Percentiles rank a stretch among this genome's conserved stretches.
phyloP scores from a whole-genome alignment of 1,284 basidiomycete species.

The Tylopilus orsonianus region DNA sequence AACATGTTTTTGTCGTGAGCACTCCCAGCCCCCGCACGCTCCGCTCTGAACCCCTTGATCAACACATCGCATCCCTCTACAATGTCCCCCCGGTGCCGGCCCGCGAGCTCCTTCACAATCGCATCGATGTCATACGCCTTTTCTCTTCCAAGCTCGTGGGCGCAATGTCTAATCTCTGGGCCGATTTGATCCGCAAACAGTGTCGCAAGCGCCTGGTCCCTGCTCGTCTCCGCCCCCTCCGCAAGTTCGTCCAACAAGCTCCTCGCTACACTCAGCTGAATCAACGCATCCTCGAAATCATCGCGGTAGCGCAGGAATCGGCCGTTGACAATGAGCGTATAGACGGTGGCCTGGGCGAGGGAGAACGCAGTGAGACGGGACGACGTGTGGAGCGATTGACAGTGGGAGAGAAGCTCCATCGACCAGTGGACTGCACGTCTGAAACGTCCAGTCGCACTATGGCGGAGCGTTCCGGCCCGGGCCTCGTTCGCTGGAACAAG shows the following conservation, averaged over 20 bases:
- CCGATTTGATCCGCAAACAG: constrained; percentile 86
- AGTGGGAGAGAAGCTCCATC: constrained; percentile 73
- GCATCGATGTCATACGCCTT: constrained; percentile 83
- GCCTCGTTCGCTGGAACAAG: constrained; percentile 53
- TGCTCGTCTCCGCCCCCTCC: constrained; percentile 68
- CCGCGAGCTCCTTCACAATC: constrained; percentile 73
- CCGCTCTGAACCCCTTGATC: constrained; percentile 49
- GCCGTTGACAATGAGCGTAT: constrained; percentile 71
- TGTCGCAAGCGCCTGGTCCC: constrained; percentile 86
- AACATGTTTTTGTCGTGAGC: constrained; percentile 54
- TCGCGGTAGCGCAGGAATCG: constrained; percentile 74
- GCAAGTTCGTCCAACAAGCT: constrained; percentile 75
- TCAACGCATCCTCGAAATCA: constrained; percentile 77
- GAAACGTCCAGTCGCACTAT: constrained; percentile 79
- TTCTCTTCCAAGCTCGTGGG: constrained; percentile 77
- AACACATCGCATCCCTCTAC: constrained; percentile 68
- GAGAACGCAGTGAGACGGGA: constrained; percentile 55
- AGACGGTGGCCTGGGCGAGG: constrained; percentile 63
- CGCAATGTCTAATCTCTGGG: constrained; percentile 90
- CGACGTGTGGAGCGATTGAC: constrained; percentile 59
- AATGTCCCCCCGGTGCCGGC: constrained; percentile 57
- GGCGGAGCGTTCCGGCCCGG: constrained; percentile 58
- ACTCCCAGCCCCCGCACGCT: constrained; percentile 40
- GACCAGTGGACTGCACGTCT: constrained; percentile 86
- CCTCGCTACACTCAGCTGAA: constrained; percentile 78